These are phyloP conservation scores for Podaxis sp. DNA, from an alignment of 768 basidiomycete species.

Conservation along the genomic window DNA sequence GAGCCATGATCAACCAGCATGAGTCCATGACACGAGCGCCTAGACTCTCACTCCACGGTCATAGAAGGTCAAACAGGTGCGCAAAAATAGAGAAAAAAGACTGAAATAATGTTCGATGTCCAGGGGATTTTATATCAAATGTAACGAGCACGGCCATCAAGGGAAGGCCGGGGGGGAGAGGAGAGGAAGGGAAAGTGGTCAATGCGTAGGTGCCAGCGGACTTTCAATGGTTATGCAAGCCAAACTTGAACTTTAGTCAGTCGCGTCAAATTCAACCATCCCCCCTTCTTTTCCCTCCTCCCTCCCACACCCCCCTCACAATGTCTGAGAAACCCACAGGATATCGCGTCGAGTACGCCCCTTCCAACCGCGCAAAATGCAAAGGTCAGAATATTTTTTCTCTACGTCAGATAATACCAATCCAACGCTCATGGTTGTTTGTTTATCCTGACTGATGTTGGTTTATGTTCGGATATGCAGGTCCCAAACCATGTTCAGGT, in stretches of 20 bases:
- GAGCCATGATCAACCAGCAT: constrained; percentile 3
- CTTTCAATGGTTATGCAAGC: constrained; percentile 39
- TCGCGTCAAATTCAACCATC: constrained; percentile 29
- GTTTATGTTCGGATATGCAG: constrained; percentile 32
- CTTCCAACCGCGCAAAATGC: constrained; percentile 68
- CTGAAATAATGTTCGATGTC: neutral
- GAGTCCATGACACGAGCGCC: neutral
- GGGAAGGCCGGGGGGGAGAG: neutral
- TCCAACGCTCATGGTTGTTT: constrained; percentile 20
- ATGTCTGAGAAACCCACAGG: constrained; percentile 56
- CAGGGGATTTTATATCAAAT: neutral
- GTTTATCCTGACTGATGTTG: constrained; percentile 19
- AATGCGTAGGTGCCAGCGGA: constrained; percentile 44
- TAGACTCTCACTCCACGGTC: neutral
- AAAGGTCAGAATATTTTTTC: constrained; percentile 52
- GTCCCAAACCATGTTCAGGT: constrained; percentile 78
- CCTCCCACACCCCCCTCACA: constrained; percentile 18
- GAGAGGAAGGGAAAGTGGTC: constrained; percentile 32
- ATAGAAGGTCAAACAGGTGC: neutral
- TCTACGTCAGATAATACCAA: constrained; percentile 24
- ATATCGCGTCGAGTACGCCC: constrained; percentile 79
- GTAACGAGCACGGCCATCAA: neutral
- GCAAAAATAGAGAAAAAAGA: neutral
- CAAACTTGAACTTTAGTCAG: constrained; percentile 24
- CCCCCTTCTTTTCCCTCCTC: constrained; percentile 25